Conservation (phyloP, 2,329 filamentous ascomycete species). For the Xylariales sp. region DNA sequence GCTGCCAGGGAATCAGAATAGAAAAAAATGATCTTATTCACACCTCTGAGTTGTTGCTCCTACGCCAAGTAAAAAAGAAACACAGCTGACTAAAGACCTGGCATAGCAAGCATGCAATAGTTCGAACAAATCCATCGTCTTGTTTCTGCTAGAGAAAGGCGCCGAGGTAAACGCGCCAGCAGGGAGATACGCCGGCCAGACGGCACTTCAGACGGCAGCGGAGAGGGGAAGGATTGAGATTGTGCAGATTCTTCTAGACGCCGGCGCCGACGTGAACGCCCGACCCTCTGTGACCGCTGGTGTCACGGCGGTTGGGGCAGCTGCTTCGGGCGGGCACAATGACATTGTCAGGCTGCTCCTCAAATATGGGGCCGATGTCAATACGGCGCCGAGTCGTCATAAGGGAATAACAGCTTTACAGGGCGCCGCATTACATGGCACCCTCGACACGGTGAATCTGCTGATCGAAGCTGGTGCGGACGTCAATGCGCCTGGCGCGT, state of each 20-base stretch:
- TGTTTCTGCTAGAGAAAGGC: conserved; percentile 15
- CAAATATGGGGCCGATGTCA: conserved; percentile 23
- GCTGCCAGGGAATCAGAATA: no score
- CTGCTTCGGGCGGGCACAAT: conserved; percentile 21
- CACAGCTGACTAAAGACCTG: no score
- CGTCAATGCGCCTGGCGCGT: conserved; percentile 24
- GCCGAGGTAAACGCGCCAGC: conserved; percentile 20
- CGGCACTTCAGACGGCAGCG: conserved; percentile 29
- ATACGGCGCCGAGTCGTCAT: conserved; percentile 27
- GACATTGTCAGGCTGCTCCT: conserved; percentile 23
- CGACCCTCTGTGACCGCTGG: conserved; percentile 28
- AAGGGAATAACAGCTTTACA: conserved; percentile 35
- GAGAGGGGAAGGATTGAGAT: conserved; percentile 20
- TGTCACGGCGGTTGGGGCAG: conserved; percentile 31
- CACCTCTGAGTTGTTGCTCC: no score
- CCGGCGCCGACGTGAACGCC: conserved; percentile 25
- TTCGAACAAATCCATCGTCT: conserved; percentile 13
- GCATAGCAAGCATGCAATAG: conserved; percentile 24
- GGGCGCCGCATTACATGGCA: conserved; percentile 26
- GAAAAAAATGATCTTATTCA: no score
- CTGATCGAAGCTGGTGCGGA: conserved; percentile 24
- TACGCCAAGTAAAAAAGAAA: no score
- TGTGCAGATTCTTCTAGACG: conserved; percentile 19
- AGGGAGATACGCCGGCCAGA: conserved; percentile 25
- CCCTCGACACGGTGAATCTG: conserved; percentile 15